Conservation (phyloP, 1,284 basidiomycete genomes). For the Schizophyllum amplum region DNA sequence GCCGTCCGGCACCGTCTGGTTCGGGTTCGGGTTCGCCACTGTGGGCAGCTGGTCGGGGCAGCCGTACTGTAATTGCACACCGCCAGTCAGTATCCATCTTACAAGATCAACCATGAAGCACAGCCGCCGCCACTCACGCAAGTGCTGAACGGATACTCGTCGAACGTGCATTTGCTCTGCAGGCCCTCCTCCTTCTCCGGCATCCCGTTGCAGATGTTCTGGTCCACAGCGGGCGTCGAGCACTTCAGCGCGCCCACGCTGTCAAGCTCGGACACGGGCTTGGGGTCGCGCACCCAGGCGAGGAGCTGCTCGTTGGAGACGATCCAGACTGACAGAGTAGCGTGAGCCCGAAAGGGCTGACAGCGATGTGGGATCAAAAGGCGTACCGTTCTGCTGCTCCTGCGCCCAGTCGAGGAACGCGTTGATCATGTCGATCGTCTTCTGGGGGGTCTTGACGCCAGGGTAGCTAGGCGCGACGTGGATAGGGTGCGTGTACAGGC, state of each 20-base stretch:
- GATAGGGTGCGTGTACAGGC: constrained; percentile 78
- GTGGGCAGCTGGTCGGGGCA: constrained; percentile 54
- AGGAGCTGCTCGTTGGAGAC: constrained; percentile 69
- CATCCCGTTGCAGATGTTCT: constrained; percentile 67
- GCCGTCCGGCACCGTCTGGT: constrained; percentile 40
- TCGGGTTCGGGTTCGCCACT: constrained; percentile 55
- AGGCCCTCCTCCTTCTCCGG: constrained; percentile 55
- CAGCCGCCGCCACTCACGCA: constrained; percentile 40
- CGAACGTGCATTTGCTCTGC: constrained; percentile 52
- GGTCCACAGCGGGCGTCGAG: constrained; percentile 47
- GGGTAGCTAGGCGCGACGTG: constrained; percentile 62
- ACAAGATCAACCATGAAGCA: too few relatives aligned
- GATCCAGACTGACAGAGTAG: constrained; percentile 57
- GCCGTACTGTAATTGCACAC: constrained; percentile 45
- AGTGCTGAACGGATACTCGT: constrained; percentile 71
- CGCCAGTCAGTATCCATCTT: too few relatives aligned
- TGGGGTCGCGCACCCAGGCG: constrained; percentile 68
- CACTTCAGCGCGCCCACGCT: constrained; percentile 50
- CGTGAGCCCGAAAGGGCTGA: constrained; percentile 1
- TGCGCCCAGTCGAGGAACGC: constrained; percentile 79
- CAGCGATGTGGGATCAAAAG: background rate
- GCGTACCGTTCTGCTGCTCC: constrained; percentile 53
- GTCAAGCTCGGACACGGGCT: constrained; percentile 52
- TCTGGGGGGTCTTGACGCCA: constrained; percentile 39
- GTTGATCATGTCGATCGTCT: constrained; percentile 69